phyloP scores from a whole-genome alignment of 768 basidiomycete species.

The Pleurotus tuoliensis region DNA sequence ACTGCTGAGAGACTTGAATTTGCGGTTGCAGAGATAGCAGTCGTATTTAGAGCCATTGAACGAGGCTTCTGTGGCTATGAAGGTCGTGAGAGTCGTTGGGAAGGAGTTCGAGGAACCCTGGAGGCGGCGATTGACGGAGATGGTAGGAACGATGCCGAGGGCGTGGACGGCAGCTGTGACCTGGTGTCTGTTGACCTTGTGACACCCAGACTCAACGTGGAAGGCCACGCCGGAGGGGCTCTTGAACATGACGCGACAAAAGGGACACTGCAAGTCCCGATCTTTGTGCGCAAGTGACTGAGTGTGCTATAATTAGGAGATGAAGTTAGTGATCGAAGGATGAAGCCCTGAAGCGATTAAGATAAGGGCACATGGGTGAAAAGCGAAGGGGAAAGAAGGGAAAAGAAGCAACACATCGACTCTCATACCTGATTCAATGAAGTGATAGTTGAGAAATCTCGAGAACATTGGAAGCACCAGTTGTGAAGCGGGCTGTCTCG shows the following conservation, averaged over 20 bases:
- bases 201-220: slow-evolving; percentile 39
- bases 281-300: slow-evolving; percentile 22
- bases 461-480: slow-evolving; percentile 30
- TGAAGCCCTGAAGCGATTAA: no score
- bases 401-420: neutral
- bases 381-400: neutral
- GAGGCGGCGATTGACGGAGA: slow-evolving; percentile 29
- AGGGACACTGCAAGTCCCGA: slow-evolving; percentile 25
- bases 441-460: slow-evolving; percentile 19
- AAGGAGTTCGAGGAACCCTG: slow-evolving; percentile 7
- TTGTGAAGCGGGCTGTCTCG: slow-evolving; percentile 21
- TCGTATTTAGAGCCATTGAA: slow-evolving; percentile 39
- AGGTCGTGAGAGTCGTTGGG: slow-evolving; percentile 16
- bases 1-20: slow-evolving; percentile 22
- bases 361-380: no score
- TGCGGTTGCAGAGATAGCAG: slow-evolving; percentile 36
- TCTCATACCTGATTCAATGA: slow-evolving; percentile 18
- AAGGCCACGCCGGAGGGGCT: slow-evolving; percentile 30
- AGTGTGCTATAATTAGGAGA: slow-evolving; percentile 18
- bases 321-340: neutral
- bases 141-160: slow-evolving; percentile 28
- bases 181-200: slow-evolving; percentile 30
- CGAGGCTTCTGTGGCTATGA: slow-evolving; percentile 27
- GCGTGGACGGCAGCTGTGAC: slow-evolving; percentile 30
- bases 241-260: slow-evolving; percentile 29